Evolutionary conservation across 2,329 filamentous ascomycete species (phyloP).

Genomic region (Metarhizium robertsii): DNA sequence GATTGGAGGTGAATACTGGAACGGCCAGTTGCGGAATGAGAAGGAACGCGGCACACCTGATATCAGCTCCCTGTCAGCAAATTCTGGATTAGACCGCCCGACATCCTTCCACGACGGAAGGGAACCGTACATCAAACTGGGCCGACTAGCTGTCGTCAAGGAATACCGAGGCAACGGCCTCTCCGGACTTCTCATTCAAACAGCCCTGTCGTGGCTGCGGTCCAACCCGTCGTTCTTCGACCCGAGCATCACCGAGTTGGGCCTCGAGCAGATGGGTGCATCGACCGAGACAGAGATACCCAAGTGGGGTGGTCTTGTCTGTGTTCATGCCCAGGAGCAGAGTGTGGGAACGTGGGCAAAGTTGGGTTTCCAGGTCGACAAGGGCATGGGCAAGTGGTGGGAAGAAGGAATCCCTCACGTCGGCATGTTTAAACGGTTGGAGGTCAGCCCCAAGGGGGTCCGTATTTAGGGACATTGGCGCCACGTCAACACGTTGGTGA

Average conservation of each 20-base stretch:
- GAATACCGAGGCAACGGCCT: conserved; percentile 58
- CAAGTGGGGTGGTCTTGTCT: conserved; percentile 65
- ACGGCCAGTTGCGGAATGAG: conserved; percentile 26
- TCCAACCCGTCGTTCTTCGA: conserved; percentile 49
- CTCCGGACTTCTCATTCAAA: conserved; percentile 55
- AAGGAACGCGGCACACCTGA: conserved; percentile 8
- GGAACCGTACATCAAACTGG: conserved; percentile 77
- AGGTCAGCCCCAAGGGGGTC: conserved; percentile 19
- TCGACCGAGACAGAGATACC: conserved; percentile 31
- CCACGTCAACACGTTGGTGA: background rate
- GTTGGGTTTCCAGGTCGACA: conserved; percentile 66
- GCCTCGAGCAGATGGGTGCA: conserved; percentile 33
- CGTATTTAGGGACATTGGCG: conserved; percentile 10
- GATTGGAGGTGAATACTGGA: conserved; percentile 37
- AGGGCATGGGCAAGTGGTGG: conserved; percentile 64
- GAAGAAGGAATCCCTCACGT: conserved; percentile 82
- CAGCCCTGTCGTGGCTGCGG: conserved; percentile 58
- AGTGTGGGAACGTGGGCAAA: conserved; percentile 57
- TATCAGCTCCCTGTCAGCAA: conserved; percentile 5
- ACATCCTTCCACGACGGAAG: conserved; percentile 47
- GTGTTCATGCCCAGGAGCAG: conserved; percentile 68
- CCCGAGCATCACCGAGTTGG: conserved; percentile 34
- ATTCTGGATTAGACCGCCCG: conserved; percentile 27
- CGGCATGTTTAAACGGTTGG: conserved; percentile 62
- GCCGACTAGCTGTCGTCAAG: conserved; percentile 61